These are phyloP conservation scores for Sporothrix luriei DNA, from an alignment of 2,329 filamentous ascomycete species.

Conservation along the genomic window DNA sequence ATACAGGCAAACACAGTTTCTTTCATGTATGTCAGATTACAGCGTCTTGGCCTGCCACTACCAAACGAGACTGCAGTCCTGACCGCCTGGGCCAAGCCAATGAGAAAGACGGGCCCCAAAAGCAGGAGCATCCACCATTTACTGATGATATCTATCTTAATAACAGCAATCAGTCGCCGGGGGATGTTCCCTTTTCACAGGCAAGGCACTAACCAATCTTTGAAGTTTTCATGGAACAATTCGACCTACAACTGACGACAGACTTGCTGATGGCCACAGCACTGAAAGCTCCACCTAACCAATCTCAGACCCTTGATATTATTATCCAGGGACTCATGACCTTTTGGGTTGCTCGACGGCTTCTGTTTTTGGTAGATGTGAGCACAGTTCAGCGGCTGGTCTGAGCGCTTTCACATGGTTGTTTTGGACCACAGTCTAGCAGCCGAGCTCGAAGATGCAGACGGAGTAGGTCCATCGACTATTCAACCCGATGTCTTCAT, in stretches of 20 bases:
- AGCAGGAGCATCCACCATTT: conserved; percentile 11
- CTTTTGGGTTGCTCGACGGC: not conserved
- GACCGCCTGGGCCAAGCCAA: not conserved
- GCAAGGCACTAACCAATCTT: no score
- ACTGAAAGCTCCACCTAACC: not conserved
- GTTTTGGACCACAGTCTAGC: conserved; percentile 15
- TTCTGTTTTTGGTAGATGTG: no score
- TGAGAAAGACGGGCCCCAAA: not conserved
- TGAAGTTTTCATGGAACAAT: no score
- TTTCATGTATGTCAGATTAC: conserved; percentile 18
- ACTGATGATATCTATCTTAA: not conserved
- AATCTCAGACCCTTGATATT: not conserved
- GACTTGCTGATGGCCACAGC: not conserved
- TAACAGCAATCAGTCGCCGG: not conserved
- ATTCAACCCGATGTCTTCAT: not conserved
- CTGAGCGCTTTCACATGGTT: conserved; percentile 29
- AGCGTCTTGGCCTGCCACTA: conserved; percentile 15
- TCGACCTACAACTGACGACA: not conserved
- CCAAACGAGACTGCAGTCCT: not conserved
- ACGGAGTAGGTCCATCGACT: not conserved
- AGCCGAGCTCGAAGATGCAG: not conserved
- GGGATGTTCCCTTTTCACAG: not conserved
- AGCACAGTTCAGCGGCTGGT: conserved; percentile 8
- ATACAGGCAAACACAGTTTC: no score
- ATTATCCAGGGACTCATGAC: not conserved